Base-by-base conservation (phyloP, 352 stramenopile species). In the Phytophthora vignae region DNA sequence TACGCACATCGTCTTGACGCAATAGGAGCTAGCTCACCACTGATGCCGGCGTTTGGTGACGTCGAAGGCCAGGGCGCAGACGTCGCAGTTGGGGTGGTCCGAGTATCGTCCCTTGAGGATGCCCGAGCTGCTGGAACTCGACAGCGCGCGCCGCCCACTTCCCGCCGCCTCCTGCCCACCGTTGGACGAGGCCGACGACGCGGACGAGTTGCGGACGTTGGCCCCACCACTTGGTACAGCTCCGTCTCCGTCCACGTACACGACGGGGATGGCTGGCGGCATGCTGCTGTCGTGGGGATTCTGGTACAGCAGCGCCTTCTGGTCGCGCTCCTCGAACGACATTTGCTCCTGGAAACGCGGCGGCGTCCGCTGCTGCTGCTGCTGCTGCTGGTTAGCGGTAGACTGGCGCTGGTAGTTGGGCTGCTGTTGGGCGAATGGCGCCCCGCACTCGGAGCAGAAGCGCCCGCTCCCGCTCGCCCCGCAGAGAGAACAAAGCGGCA, bases 21-120 rank as follows among this genome's bases (percentile, higher is more conserved):
- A 44, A 17, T 10, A 19, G 1, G 27, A 31, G 27, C 27, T 31
- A 31, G 67, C 69, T 38, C 36, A 90, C 82, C 84, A 93, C 52
- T 90, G 85, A 38, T 93, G 85, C 19, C 85, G 82, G 12, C 74
- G 79, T 55, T 88, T 85, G 22, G 79, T 81, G 48, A 93, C 71
- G 42, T 93, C 85, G 40, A 93, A 93, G 11, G 38, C 40, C n/a
- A 83, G 55, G n/a, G 54, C 59, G 73, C 85, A 93, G 33, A 91
- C 73, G 52, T 91, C 83, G 75, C 83, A 91, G 56, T 87, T 88
- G 2, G 85, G 85, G 46, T 93, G 83, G 59, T 90, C 77, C 8
- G 76, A 68, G 67, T 93, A 93, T 14, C 83, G 83, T 1, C 73
- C 56, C 12, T 55, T 81, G 21, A 88, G 62, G 22, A 90, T 64